These are phyloP conservation scores for Crithidia acanthocephali DNA, from an alignment of 208 protist species.

Conservation along the genomic window DNA sequence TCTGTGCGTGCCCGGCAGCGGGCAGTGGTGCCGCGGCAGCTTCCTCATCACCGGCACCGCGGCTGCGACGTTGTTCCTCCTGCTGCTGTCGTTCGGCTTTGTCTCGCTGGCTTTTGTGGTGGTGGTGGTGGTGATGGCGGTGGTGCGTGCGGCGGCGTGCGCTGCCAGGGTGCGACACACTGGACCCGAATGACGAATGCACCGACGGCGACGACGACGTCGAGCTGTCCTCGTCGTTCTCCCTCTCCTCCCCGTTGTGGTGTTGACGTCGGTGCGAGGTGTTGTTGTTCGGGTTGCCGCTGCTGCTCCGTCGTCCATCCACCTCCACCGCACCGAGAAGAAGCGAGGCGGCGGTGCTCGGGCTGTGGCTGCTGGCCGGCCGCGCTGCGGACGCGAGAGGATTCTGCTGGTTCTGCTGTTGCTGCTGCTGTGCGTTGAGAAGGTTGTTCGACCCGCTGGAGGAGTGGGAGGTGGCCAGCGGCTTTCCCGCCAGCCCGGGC, in stretches of 20 bases:
- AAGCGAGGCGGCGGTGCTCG: not conserved
- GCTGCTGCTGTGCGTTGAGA: not conserved
- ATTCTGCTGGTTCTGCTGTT: not conserved
- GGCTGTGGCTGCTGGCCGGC: not conserved
- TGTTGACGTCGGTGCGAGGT: not conserved
- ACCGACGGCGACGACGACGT: conserved; percentile 2
- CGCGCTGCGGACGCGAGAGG: not conserved
- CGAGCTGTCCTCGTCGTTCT: conserved; percentile 4
- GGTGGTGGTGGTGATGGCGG: conserved; percentile 4
- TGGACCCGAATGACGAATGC: conserved; percentile 12
- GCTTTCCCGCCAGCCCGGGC: not conserved
- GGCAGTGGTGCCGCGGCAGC: conserved; percentile 1
- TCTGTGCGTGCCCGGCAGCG: no score
- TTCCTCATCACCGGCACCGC: not conserved
- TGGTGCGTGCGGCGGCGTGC: not conserved
- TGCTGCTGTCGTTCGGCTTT: not conserved
- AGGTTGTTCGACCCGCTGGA: conserved; percentile 9
- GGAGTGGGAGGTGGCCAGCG: not conserved
- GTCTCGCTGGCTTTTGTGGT: not conserved
- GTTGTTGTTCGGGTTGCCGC: not conserved
- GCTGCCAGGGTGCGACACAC: conserved; percentile 17
- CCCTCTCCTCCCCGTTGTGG: not conserved
- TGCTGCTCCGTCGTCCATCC: not conserved
- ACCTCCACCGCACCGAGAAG: conserved; percentile 7
- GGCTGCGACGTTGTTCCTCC: not conserved